Base-by-base conservation (phyloP, 2,329 filamentous ascomycete genomes). In the Claviceps sp. region DNA sequence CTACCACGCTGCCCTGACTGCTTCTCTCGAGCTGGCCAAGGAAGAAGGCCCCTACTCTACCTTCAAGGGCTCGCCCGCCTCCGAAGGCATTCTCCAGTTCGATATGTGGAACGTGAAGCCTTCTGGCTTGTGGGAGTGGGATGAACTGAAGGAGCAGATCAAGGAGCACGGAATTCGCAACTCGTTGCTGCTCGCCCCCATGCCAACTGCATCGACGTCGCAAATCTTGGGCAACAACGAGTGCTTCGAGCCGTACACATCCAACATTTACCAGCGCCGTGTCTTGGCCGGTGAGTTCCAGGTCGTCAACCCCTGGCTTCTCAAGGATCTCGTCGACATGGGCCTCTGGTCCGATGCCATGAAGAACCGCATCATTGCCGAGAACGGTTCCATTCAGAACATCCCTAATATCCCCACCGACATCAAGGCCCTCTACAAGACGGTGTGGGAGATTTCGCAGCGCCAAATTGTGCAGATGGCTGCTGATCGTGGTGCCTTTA, bases 281-380 rank as follows among this genome's bases (percentile, higher is more conserved):
- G 93, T 98, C 52, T 78, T 98, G 62, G 93, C 93, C 60, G 93
- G 93, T 62, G 93, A 98, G 70, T 98, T 98, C 82, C 93, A 98
- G 74, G 88, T 98, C 51, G 93, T 98, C 69, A 98, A 98, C 76
- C 93, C 93, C 50, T 98, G 93, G 93, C 74, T 98, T 57, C 82
- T 98, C 55, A 96, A 95, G 78, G 93, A 98, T 63, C 82, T 98
- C 34, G 93, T 98, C 60, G 93, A 98, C 65, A 87, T 96, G 75
- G 93, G 93, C 55, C 78, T 98, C 45, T 98, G 93, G 93, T 96
- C 91, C 47, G 91, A 98, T 72, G 88, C 89, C 74, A 98, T 98
- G 93, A 98, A 98, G 84, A 98, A 98, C 78, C 89, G 93, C 62
- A 98, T 98, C 77, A 98, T 98, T 64, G 86, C 93, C 53, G 91